These are phyloP conservation scores for Margaritispora aquatica DNA, from an alignment of 495 filamentous ascomycete genomes.

Conservation along the genomic window DNA sequence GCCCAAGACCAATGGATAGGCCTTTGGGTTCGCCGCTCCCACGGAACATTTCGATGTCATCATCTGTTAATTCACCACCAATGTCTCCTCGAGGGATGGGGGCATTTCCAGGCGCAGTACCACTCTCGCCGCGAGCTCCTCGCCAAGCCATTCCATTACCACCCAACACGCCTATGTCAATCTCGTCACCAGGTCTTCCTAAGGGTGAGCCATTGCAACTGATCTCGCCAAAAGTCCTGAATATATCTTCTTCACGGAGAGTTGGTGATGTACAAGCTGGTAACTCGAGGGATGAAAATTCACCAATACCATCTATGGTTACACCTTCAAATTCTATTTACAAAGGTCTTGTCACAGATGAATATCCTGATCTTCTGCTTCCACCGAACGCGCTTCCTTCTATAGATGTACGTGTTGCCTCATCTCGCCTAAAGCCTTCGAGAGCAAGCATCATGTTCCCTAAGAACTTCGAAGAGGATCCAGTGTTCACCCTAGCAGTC, in stretches of 20 bases:
- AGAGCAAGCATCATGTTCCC: constrained; percentile 71
- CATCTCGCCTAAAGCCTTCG: constrained; percentile 89
- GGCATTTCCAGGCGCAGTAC: constrained; percentile 45
- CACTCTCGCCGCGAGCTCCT: constrained; percentile 66
- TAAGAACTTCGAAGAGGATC: constrained; percentile 74
- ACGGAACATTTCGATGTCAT: constrained; percentile 47
- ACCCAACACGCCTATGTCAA: constrained; percentile 53
- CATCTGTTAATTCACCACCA: constrained; percentile 51
- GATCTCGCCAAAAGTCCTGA: constrained; percentile 33
- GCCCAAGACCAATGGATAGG: constrained; percentile 77
- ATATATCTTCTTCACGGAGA: constrained; percentile 29
- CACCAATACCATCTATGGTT: constrained; percentile 6
- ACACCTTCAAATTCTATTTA: constrained; percentile 37
- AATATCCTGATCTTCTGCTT: constrained; percentile 75
- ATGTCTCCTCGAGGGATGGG: constrained; percentile 52
- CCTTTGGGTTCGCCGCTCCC: constrained; percentile 68
- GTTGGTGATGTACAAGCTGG: constrained; percentile 12
- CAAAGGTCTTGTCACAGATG: constrained; percentile 66
- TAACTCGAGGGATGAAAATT: constrained; percentile 7
- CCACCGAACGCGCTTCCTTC: constrained; percentile 89
- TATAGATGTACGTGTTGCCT: constrained; percentile 78
- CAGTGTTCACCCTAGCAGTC: constrained; percentile 87
- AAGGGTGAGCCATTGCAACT: constrained; percentile 28
- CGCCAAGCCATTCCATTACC: constrained; percentile 61
- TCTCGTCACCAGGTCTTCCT: constrained; percentile 36